Evolutionary conservation across 345 rosid species (phyloP).

Genomic region (Cardamine resedifolia): DNA sequence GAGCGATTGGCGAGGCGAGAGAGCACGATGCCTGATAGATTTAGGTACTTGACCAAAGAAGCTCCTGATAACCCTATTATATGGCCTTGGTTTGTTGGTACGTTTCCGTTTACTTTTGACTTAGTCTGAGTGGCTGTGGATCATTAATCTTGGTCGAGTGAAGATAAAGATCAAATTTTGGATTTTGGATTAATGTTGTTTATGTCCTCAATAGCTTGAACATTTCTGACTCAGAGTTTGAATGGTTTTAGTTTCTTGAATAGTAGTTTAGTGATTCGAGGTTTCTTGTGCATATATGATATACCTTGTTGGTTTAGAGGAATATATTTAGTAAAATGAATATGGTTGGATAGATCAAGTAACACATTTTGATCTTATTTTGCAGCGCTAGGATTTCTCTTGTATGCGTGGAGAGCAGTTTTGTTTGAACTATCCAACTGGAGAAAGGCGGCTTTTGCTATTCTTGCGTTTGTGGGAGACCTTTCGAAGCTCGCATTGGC

Average conservation of each 20-base stretch:
- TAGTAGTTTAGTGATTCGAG: neutral
- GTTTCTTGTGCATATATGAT: neutral
- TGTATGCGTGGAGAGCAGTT: slow-evolving; percentile 85
- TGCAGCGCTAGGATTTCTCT: slow-evolving; percentile 76
- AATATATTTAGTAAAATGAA: neutral
- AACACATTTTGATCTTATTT: too few relatives aligned
- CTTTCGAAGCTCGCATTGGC: slow-evolving; percentile 64
- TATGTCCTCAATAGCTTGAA: neutral
- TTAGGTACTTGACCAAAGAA: slow-evolving; percentile 78
- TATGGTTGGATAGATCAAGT: neutral
- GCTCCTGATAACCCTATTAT: slow-evolving; percentile 62
- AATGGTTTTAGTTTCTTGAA: neutral
- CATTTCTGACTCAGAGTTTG: neutral
- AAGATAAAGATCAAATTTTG: neutral
- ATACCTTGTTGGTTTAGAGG: neutral
- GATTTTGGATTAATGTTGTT: neutral
- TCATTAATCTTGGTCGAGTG: neutral
- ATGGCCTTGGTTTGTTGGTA: slow-evolving; percentile 94
- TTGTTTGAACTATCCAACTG: slow-evolving; percentile 76
- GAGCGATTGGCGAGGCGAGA: slow-evolving; percentile 59
- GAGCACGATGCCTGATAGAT: slow-evolving; percentile 89
- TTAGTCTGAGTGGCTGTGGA: neutral
- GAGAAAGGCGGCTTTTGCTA: slow-evolving; percentile 48
- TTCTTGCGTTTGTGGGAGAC: slow-evolving; percentile 55
- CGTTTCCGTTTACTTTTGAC: slow-evolving; percentile 7